Evolutionary conservation across 2,329 filamentous ascomycete species (phyloP).

Genomic region (Fusarium globosum): DNA sequence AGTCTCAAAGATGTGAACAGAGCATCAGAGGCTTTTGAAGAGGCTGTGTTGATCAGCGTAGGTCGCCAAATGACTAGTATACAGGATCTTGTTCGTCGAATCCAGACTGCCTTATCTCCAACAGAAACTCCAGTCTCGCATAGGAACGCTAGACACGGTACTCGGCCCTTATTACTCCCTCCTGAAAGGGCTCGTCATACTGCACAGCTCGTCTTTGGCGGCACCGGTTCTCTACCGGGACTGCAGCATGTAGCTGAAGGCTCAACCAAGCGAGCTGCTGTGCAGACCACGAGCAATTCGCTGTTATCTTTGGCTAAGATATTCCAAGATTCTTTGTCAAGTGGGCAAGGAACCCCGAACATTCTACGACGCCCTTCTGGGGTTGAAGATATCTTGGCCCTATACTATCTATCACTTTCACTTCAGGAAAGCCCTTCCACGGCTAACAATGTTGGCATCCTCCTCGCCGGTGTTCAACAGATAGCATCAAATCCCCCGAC

Average conservation of each 20-base stretch:
- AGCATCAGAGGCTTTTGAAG: slow-evolving; percentile 91
- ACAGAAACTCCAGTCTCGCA: slow-evolving; percentile 21
- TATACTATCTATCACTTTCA: slow-evolving; percentile 95
- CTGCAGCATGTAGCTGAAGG: slow-evolving; percentile 75
- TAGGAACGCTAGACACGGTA: slow-evolving; percentile 8
- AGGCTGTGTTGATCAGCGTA: slow-evolving; percentile 89
- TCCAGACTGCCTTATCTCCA: slow-evolving; percentile 75
- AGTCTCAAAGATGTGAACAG: slow-evolving; percentile 82
- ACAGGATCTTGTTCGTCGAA: slow-evolving; percentile 79
- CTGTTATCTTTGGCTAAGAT: slow-evolving; percentile 96
- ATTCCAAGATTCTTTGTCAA: slow-evolving; percentile 95
- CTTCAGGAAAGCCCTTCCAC: slow-evolving; percentile 96
- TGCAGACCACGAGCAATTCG: slow-evolving; percentile 96
- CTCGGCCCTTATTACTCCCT: slow-evolving; percentile 76
- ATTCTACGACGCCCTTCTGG: slow-evolving; percentile 74
- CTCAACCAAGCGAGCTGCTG: slow-evolving; percentile 78
- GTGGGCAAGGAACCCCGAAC: slow-evolving; percentile 66
- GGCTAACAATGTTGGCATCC: slow-evolving; percentile 96
- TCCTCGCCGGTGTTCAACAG: slow-evolving; percentile 94
- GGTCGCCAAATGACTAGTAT: slow-evolving; percentile 78
- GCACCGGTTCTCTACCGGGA: slow-evolving; percentile 81
- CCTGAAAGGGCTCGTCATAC: slow-evolving; percentile 88
- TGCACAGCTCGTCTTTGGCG: slow-evolving; percentile 82
- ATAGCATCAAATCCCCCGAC: slow-evolving; percentile 48
- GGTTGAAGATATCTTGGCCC: slow-evolving; percentile 89